phyloP scores from a whole-genome alignment of 2,329 filamentous ascomycete genomes.

The Paraphoma chrysanthemicola region DNA sequence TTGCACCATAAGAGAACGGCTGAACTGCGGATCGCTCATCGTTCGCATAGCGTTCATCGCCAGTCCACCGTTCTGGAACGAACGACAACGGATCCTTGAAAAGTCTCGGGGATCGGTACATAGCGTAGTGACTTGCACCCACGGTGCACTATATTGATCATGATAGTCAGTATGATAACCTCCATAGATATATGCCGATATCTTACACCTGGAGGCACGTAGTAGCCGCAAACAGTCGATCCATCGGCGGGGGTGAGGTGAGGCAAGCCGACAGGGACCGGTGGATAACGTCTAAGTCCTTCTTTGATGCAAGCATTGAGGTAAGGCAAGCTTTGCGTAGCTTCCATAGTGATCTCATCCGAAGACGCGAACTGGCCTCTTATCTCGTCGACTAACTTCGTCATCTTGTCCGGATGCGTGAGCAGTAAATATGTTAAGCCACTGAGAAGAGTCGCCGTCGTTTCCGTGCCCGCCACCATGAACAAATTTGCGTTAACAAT shows the following conservation, averaged over 20 bases:
- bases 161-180: slow-evolving; percentile 6
- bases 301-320: slow-evolving; percentile 44
- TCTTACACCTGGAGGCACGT: slow-evolving; percentile 30
- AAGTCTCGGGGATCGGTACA: slow-evolving; percentile 13
- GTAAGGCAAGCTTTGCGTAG: slow-evolving; percentile 41
- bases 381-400: slow-evolving; percentile 26
- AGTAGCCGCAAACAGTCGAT: slow-evolving; percentile 37
- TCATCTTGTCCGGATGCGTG: slow-evolving; percentile 11
- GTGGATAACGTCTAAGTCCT: slow-evolving; percentile 41
- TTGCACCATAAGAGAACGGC: slow-evolving; percentile 26
- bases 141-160: slow-evolving; percentile 13
- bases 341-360: slow-evolving; percentile 22
- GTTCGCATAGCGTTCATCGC: slow-evolving; percentile 12
- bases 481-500: slow-evolving; percentile 35
- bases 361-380: slow-evolving; percentile 15
- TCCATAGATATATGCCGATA: not conserved
- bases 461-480: slow-evolving; percentile 37
- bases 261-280: slow-evolving; percentile 40
- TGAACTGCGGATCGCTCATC: slow-evolving; percentile 20
- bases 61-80: slow-evolving; percentile 39
- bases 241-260: slow-evolving; percentile 38
- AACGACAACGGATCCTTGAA: slow-evolving; percentile 29
- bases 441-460: slow-evolving; percentile 36
- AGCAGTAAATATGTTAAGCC: slow-evolving; percentile 46
- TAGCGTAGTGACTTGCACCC: slow-evolving; percentile 6